Evolutionary conservation across 208 protist species (phyloP), one percentile per base, ranked within the genome.

Genomic region (Phytomonas serpens): DNA sequence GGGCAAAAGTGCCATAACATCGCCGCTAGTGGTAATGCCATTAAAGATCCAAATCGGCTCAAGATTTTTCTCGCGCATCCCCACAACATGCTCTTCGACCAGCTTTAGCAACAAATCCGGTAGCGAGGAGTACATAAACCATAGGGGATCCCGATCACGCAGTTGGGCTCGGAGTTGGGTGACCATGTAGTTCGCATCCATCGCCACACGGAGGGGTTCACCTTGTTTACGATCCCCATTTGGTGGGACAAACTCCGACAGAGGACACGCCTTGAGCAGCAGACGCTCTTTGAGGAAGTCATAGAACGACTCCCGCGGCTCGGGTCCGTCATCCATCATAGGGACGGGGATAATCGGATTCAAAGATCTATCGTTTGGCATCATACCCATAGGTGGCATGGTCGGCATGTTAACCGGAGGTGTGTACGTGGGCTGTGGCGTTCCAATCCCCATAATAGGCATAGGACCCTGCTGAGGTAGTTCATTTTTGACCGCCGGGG

Each of bases 1-100:
- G 23, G 88, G 84, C 70, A 93, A 52, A 69, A 95, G 92, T 9
- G 87, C 83, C 77, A 90, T 83, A 29, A 93, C 85, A 69, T 95
- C 90, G 34, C 86, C 88, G 81, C 82, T 89, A 70, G 90, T 84
- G 75, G 83, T 81, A 66, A 93, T 84, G 47, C 90, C 90, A 61
- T 87, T 85, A 47, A 95, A 91, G 42, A 95, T 87, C 82, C 84
- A 95, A 57, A 93, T 74, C 64, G 90, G 90, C 70, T 93, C 86
- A 64, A 95, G 72, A 64, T 85, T 75, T 31, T 81, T 51, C 37
- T 72, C 76, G 1, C 87, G 87, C 79, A 95, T 82, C 66, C 78
- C 31, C 66, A 86, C 66, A 40, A 95, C 90, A 61, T 92, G 77
- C n/a, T 79, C 69, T 69, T 80, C 73, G 61, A 93, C 85, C 30